These are phyloP conservation scores for Yamadazyma aaseri DNA, from an alignment of 1,139 yeast genomes.

Conservation along the genomic window DNA sequence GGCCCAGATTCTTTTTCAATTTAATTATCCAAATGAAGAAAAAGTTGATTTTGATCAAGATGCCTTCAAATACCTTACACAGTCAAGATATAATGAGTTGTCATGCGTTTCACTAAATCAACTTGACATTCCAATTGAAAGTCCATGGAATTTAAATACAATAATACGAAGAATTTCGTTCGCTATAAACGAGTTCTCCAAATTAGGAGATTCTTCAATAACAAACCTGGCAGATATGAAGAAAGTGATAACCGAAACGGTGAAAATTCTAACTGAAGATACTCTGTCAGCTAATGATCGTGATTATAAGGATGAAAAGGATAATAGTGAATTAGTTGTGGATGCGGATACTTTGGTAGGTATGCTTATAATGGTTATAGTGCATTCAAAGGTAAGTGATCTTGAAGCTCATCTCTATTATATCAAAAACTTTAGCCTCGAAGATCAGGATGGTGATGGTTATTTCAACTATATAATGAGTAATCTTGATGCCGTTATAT, in stretches of 20 bases:
- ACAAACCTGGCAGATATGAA: slow-evolving; percentile 56
- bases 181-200: slow-evolving; percentile 57
- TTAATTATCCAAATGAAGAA: slow-evolving; percentile 31
- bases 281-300: slow-evolving; percentile 1
- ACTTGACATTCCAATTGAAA: slow-evolving; percentile 54
- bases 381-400: slow-evolving; percentile 58
- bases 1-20: slow-evolving; percentile 47
- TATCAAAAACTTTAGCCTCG: slow-evolving; percentile 56
- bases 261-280: slow-evolving; percentile 48
- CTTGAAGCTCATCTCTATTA: slow-evolving; percentile 66
- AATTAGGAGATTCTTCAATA: slow-evolving; percentile 43
- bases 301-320: slow-evolving; percentile 11
- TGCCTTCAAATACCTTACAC: slow-evolving; percentile 30
- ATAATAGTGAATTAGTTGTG: slow-evolving; percentile 31
- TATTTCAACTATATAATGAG: slow-evolving; percentile 53
- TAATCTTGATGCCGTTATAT: slow-evolving; percentile 79
- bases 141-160: slow-evolving; percentile 39
- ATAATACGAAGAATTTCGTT: slow-evolving; percentile 48
- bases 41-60: slow-evolving; percentile 26
- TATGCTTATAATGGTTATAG: slow-evolving; percentile 66
- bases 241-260: slow-evolving; percentile 50
- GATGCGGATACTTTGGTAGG: slow-evolving; percentile 86
- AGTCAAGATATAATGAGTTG: slow-evolving; percentile 39
- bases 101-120: slow-evolving; percentile 67
- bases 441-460: slow-evolving; percentile 29